Evolutionary conservation across 176 grass and related monocot genomes (phyloP), one percentile per base, ranked within the genome.

Genomic region (Eremochloa ophiuroides): DNA sequence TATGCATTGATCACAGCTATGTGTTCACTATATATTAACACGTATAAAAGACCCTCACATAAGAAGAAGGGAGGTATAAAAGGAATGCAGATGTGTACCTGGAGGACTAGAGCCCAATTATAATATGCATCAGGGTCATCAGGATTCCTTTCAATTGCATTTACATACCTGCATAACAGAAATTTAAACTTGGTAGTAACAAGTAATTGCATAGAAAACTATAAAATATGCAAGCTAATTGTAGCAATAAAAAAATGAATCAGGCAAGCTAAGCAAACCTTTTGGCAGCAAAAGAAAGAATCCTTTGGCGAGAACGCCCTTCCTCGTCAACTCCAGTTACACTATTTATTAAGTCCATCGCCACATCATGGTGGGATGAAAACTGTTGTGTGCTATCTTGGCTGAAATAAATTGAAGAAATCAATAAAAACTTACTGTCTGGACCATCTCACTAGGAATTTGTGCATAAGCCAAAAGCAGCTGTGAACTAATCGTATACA

Each of bases 281-380:
- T 93, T 93, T 99, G 83, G 93, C 97, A 88, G 97, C 97, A 87
- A 95, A 99, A 78, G 93, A 85, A 89, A 99, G 97, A 76, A 99
- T 99, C 83, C 93, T 80, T 73, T 99, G 97, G 84, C 91, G 97
- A 74, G 97, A 99, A 73, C 85, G 88, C 28, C 93, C 93, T 90
- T 99, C 97, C 22, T 99, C 97, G 0, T 99, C 97, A 80, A 93
- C 91, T 85, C 97, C 93, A 69, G 90, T 93, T 73, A 99, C 97
- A 87, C 88, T 93, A 74, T 99, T 99, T 72, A 99, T 93, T 77
- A 99, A 90, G 59, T 96, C 89, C 91, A 95, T 90, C 13, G 91
- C 91, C 80, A 95, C 80, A 75, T 93, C 97, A 84, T 96, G 87
- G 76, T 95, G 85, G 41, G 82, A 87, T 74, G 79, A 80, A 87